Evolutionary conservation across 1,284 basidiomycete species (phyloP).

Genomic region (Sporisorium graminicola): DNA sequence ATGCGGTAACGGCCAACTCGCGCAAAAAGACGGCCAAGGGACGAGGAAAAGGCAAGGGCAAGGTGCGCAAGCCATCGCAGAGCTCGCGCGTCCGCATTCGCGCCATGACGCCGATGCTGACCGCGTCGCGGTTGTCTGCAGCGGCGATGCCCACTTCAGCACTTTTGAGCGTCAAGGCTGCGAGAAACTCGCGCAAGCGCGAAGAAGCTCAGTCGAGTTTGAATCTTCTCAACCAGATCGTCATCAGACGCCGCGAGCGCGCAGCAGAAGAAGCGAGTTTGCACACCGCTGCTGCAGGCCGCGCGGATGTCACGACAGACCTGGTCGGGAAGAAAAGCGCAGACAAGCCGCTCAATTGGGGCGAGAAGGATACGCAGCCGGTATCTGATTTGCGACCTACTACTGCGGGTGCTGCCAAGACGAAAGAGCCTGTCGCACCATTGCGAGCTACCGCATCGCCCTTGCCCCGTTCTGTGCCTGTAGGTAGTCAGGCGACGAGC

Average conservation of each 20-base stretch:
- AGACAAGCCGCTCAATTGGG: background rate
- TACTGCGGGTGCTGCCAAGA: background rate
- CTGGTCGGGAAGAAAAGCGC: background rate
- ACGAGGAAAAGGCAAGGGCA: constrained; percentile 31
- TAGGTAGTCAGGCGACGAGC: background rate
- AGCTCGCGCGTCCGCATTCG: constrained; percentile 20
- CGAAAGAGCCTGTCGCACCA: background rate
- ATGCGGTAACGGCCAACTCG: constrained; percentile 13
- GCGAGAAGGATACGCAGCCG: background rate
- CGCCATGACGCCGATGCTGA: constrained; percentile 30
- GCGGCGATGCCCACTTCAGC: constrained; percentile 28
- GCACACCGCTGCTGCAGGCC: background rate
- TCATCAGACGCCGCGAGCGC: constrained; percentile 24
- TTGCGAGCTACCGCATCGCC: background rate
- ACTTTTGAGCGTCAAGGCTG: background rate
- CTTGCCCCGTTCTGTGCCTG: background rate
- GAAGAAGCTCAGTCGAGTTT: constrained; percentile 22
- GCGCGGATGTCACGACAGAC: background rate
- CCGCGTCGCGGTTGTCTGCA: constrained; percentile 21
- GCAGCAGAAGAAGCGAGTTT: background rate
- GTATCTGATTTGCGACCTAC: background rate
- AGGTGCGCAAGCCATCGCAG: constrained; percentile 10
- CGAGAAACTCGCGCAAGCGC: constrained; percentile 6
- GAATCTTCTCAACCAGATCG: constrained; percentile 18
- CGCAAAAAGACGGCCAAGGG: constrained; percentile 37